Evolutionary conservation across 192 early-diverging fungal genomes (phyloP).

Genomic region (Rhizophagus sp.): DNA sequence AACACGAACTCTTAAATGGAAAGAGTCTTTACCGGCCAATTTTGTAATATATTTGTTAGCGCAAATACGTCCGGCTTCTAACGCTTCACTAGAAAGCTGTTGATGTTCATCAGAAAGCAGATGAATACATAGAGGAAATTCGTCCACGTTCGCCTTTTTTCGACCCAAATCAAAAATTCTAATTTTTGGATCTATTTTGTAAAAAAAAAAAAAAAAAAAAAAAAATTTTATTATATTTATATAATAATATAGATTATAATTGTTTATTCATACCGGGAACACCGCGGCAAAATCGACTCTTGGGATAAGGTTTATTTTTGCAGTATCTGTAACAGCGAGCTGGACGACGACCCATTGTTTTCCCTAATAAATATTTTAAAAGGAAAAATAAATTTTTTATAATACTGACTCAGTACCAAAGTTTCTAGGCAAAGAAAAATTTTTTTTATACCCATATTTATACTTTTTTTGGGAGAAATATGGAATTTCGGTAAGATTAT

Average conservation of each 20-base stretch:
- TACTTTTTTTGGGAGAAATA: too few relatives aligned
- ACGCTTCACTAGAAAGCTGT: conserved; percentile 98
- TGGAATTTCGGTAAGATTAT: too few relatives aligned
- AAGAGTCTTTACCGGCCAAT: conserved; percentile 95
- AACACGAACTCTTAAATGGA: conserved; percentile 98
- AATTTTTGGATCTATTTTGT: conserved; percentile 85
- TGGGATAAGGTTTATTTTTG: conserved; percentile 99
- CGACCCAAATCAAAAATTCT: conserved; percentile 96
- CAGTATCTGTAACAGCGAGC: conserved; percentile 99
- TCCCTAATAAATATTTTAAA: background rate
- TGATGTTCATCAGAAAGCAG: conserved; percentile 96
- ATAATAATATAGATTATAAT: background rate
- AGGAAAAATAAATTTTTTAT: background rate
- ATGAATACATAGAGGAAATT: conserved; percentile 97
- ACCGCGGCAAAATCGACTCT: conserved; percentile 98
- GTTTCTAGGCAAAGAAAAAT: too few relatives aligned
- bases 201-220: background rate
- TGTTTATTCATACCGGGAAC: conserved; percentile 71
- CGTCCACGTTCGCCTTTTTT: conserved; percentile 97
- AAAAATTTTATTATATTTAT: too few relatives aligned
- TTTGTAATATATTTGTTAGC: conserved; percentile 99
- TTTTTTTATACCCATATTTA: too few relatives aligned
- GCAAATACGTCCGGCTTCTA: conserved; percentile 97
- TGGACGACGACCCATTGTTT: conserved; percentile 95
- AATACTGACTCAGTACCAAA: too few relatives aligned